Base-by-base conservation (phyloP, 352 stramenopile genomes). In the Blastocystis sp. region DNA sequence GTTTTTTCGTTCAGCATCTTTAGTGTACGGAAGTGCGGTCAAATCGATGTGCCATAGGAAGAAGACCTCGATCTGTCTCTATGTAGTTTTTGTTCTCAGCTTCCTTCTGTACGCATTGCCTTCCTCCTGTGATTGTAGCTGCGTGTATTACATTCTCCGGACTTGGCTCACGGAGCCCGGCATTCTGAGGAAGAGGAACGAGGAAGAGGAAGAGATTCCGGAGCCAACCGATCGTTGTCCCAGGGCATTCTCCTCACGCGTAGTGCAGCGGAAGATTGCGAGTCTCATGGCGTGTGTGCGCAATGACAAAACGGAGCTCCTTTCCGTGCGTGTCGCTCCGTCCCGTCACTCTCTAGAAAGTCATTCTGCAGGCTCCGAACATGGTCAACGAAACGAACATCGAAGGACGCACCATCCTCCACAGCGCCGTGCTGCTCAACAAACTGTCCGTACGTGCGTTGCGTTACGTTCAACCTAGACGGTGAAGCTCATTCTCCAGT, bases 321-420 rank as follows among this genome's bases (percentile, higher is more conserved):
- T n/a, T n/a, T n/a, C n/a, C n/a, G n/a, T n/a, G n/a, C n/a, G n/a
- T n/a, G n/a, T n/a, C n/a, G n/a, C n/a, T n/a, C n/a, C n/a, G n/a
- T n/a, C n/a, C n/a, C n/a, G n/a, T n/a, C n/a, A n/a, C n/a, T n/a
- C n/a, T n/a, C n/a, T n/a, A n/a, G n/a, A n/a, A n/a, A n/a, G n/a
- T n/a, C n/a, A n/a, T n/a, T n/a, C n/a, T n/a, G n/a, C n/a, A n/a
- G n/a, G n/a, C n/a, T n/a, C n/a, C n/a, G n/a, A n/a, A n/a, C n/a
- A n/a, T n/a, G 63, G n/a, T 41, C 21, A 85, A 85, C 37, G 74
- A 85, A 59, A 55, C 74, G 13, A 85, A 85, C 35, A 50, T 51
- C 24, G 74, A 85, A 63, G 51, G 55, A 41, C 31, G 74, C 12
- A 85, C 74, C 6, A 31, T 85, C 21, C 51, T 85, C 10, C 74